Percentiles rank a stretch among this genome's conserved stretches.
phyloP scores from a whole-genome alignment of 352 stramenopile genomes.

The Saprolegnia diclina region DNA sequence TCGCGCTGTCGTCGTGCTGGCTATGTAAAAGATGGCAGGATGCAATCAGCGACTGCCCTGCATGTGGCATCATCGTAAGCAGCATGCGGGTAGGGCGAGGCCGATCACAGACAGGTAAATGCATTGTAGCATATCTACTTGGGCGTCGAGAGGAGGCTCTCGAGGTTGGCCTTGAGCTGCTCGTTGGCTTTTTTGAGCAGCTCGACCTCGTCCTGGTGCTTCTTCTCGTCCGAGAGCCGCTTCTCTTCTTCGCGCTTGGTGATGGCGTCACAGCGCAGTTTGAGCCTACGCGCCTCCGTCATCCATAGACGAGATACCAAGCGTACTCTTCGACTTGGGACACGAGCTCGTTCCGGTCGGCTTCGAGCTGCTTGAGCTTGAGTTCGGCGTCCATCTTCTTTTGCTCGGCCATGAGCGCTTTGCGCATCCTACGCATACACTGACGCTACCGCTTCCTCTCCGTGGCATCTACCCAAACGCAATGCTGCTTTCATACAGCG shows the following conservation, averaged over 20 bases:
- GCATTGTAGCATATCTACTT: slow-evolving; percentile 34
- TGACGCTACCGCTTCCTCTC: too few relatives aligned
- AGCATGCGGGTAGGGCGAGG: too few relatives aligned
- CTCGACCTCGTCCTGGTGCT: slow-evolving; percentile 84
- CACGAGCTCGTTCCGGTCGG: slow-evolving; percentile 73
- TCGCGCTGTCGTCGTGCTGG: too few relatives aligned
- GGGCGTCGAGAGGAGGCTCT: slow-evolving; percentile 63
- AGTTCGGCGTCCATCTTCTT: slow-evolving; percentile 84
- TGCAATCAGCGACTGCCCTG: too few relatives aligned
- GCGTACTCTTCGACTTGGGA: slow-evolving; percentile 64
- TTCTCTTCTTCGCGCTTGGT: slow-evolving; percentile 57
- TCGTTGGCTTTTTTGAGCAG: slow-evolving; percentile 84
- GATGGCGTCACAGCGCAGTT: slow-evolving; percentile 52
- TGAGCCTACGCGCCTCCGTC: slow-evolving; percentile 25
- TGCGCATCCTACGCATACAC: slow-evolving; percentile 61
- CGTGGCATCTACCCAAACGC: slow-evolving; percentile 86
- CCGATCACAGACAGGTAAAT: too few relatives aligned
- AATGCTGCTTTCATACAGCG: slow-evolving; percentile 88
- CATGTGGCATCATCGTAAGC: too few relatives aligned
- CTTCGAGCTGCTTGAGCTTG: slow-evolving; percentile 71
- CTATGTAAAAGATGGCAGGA: too few relatives aligned
- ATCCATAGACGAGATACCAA: slow-evolving; percentile 1
- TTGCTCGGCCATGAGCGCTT: slow-evolving; percentile 90
- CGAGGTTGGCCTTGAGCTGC: slow-evolving; percentile 87
- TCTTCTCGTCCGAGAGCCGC: slow-evolving; percentile 68